Evolutionary conservation across 352 stramenopile genomes (phyloP).

Genomic region (Phytophthora chlamydospora): DNA sequence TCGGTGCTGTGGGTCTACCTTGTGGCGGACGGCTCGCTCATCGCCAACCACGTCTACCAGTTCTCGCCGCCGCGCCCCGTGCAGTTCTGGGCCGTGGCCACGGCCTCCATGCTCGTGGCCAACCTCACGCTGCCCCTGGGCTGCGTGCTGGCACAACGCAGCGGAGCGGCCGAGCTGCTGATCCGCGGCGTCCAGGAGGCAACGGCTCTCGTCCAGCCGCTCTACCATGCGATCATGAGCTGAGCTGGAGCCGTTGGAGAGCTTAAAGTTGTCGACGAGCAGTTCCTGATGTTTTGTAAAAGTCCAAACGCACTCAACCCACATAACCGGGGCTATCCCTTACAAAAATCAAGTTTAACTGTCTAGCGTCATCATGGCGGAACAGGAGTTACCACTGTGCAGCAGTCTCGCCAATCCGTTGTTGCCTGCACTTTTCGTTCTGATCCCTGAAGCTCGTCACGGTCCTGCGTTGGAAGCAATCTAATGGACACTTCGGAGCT

Average conservation of each 20-base stretch:
- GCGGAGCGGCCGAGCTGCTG: slow-evolving; percentile 27
- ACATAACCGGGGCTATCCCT: slow-evolving; percentile 1
- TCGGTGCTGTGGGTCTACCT: slow-evolving; percentile 40
- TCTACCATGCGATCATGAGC: background rate
- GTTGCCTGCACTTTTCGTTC: slow-evolving; percentile 16
- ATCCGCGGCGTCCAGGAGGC: slow-evolving; percentile 11
- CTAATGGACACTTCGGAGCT: slow-evolving; percentile 33
- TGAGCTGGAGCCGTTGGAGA: no score
- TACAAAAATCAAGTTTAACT: background rate
- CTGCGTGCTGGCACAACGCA: slow-evolving; percentile 31
- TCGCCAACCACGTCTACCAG: slow-evolving; percentile 44
- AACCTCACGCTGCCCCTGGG: slow-evolving; percentile 38
- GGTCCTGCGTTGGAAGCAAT: background rate
- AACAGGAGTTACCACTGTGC: slow-evolving; percentile 2
- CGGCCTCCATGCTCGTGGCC: slow-evolving; percentile 35
- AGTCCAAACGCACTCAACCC: background rate
- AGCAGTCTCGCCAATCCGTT: slow-evolving; percentile 11
- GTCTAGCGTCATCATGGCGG: slow-evolving; percentile 25
- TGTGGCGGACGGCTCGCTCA: slow-evolving; percentile 33
- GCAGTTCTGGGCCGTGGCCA: slow-evolving; percentile 44
- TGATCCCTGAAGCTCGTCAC: slow-evolving; percentile 3
- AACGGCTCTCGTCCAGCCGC: background rate
- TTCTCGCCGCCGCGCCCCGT: slow-evolving; percentile 41
- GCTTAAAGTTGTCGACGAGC: no score
- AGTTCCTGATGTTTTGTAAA: no score